Evolutionary conservation across 2,329 filamentous ascomycete genomes (phyloP).

Genomic region (Penicillium corylophilum): DNA sequence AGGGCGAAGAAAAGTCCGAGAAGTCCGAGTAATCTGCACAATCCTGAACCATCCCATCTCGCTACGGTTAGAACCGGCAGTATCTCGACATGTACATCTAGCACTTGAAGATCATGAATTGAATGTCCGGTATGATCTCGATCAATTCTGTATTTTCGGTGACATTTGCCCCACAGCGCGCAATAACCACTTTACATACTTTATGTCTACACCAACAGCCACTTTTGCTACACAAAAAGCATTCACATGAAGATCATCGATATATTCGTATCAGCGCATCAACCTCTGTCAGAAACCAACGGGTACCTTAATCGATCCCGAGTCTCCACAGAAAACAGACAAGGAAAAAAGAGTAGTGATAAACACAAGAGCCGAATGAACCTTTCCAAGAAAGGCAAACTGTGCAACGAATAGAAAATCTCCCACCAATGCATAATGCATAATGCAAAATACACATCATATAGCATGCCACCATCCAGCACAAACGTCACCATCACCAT

Average conservation of each 20-base stretch:
- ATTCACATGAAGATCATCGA: conserved; percentile 5
- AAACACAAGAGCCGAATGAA: conserved; percentile 13
- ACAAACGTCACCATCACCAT: too few relatives aligned
- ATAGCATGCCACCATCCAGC: not conserved
- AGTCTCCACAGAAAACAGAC: conserved; percentile 5
- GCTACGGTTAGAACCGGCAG: not conserved
- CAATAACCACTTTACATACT: too few relatives aligned
- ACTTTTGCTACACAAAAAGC: not conserved
- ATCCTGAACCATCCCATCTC: not conserved
- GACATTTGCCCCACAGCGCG: too few relatives aligned
- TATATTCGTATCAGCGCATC: conserved; percentile 19
- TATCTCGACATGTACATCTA: not conserved
- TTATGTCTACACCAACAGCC: not conserved
- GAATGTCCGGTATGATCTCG: not conserved
- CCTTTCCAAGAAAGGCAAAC: not conserved
- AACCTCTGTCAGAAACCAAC: not conserved
- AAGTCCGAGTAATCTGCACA: not conserved
- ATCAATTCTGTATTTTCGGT: not conserved
- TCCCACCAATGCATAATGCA: conserved; percentile 1
- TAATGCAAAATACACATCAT: too few relatives aligned
- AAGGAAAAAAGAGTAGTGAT: conserved; percentile 5
- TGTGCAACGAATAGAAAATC: conserved; percentile 15
- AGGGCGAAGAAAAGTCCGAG: not conserved
- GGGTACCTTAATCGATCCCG: not conserved
- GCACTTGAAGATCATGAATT: not conserved